Evolutionary conservation across 331 rosid genomes (phyloP).

Genomic region (Pyrus hybrid): DNA sequence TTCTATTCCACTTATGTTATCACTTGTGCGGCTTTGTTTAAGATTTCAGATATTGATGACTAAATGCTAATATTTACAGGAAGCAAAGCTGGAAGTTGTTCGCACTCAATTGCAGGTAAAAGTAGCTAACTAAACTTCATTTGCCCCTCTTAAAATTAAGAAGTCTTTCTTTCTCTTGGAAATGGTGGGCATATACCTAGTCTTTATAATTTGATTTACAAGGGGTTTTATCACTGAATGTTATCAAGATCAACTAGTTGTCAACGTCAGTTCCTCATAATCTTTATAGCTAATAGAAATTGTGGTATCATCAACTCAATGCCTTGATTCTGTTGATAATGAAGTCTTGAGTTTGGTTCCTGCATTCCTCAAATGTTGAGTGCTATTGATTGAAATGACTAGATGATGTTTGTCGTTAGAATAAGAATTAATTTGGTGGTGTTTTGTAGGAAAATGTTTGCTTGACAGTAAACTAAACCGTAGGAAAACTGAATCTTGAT

Average conservation of each 20-base stretch:
- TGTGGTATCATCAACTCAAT: not conserved
- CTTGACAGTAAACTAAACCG: not conserved
- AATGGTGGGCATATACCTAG: not conserved
- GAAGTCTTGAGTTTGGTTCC: not conserved
- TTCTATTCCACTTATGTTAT: constrained; percentile 4
- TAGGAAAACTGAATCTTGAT: not conserved
- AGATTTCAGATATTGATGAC: constrained; percentile 7
- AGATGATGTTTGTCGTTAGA: not conserved
- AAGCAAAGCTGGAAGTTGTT: constrained; percentile 59
- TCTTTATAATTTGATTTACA: not conserved
- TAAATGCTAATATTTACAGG: constrained; percentile 45
- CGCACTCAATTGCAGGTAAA: constrained; percentile 70
- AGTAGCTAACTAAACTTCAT: constrained; percentile 15
- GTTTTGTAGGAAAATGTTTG: not conserved
- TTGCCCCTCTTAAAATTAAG: not conserved
- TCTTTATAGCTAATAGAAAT: not conserved
- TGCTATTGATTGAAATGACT: not conserved
- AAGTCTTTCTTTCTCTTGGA: not conserved
- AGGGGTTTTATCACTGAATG: not conserved
- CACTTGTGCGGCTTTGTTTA: not conserved
- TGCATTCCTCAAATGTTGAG: not conserved
- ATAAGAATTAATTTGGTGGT: not conserved
- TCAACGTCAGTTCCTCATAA: not conserved
- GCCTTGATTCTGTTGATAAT: not conserved
- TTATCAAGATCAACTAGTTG: not conserved